phyloP scores from a whole-genome alignment of 495 filamentous ascomycete species.

The Aspergillus carlsbadensis region DNA sequence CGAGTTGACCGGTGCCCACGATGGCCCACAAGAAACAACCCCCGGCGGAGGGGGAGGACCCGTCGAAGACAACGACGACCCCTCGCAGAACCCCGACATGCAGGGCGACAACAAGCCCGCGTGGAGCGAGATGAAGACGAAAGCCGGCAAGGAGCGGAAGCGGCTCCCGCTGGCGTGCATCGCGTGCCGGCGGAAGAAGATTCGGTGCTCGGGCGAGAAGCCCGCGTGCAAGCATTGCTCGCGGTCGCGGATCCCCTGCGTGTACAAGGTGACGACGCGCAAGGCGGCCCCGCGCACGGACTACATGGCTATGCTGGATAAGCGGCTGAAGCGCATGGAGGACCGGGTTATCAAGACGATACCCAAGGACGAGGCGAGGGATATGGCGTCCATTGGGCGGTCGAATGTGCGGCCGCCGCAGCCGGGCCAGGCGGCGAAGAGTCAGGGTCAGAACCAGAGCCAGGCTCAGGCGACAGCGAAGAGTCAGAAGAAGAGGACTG shows the following conservation, averaged over 20 bases:
- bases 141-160: slow-evolving; percentile 96
- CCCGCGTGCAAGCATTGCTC: slow-evolving; percentile 97
- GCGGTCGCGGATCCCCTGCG: slow-evolving; percentile 88
- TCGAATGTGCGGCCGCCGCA: slow-evolving; percentile 78
- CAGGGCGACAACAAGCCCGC: slow-evolving; percentile 49
- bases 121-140: slow-evolving; percentile 98
- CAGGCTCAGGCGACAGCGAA: too few species aligned
- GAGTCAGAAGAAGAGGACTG: slow-evolving; percentile 74
- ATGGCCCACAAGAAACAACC: slow-evolving; percentile 13
- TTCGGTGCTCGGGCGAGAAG: slow-evolving; percentile 96
- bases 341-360: slow-evolving; percentile 96
- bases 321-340: slow-evolving; percentile 91
- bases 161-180: slow-evolving; percentile 92
- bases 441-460: slow-evolving; percentile 71
- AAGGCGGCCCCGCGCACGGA: slow-evolving; percentile 96
- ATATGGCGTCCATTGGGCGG: slow-evolving; percentile 62
- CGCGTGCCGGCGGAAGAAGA: slow-evolving; percentile 94
- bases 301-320: slow-evolving; percentile 99
- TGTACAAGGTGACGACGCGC: slow-evolving; percentile 96
- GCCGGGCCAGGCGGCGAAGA: slow-evolving; percentile 57
- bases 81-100: slow-evolving; percentile 40
- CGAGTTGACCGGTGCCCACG: slow-evolving; percentile 23
- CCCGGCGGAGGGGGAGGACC: neutral
- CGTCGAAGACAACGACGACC: neutral
- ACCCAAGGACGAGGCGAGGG: slow-evolving; percentile 72